A percentile compares a stretch with the other conserved stretches of the same genome.
These are phyloP conservation scores for Fraxinus americana DNA, from an alignment of 257 asterid species.

Conservation along the genomic window DNA sequence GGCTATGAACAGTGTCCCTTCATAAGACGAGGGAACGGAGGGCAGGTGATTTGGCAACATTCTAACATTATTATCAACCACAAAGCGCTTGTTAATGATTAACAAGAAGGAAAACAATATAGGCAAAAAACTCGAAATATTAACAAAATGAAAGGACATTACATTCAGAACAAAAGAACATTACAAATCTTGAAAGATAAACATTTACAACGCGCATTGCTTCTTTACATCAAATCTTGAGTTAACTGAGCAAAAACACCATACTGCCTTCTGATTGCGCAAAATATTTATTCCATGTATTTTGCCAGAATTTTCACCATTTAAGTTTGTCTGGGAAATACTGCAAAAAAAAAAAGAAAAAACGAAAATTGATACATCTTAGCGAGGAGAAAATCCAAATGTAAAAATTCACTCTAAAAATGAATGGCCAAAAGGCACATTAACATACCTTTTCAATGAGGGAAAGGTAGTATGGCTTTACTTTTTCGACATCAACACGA, in stretches of 20 bases:
- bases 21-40: no score
- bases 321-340: constrained; percentile 68
- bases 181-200: background rate
- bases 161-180: background rate
- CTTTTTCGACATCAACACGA: constrained; percentile 34
- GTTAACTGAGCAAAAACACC: background rate
- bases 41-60: no score
- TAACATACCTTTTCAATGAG: constrained; percentile 61
- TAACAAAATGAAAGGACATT: background rate
- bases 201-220: background rate
- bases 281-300: background rate
- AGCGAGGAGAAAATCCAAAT: background rate
- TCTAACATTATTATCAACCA: no score
- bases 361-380: background rate
- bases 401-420: no score
- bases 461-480: constrained; percentile 71
- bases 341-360: constrained; percentile 37
- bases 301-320: constrained; percentile 41
- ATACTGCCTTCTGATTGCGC: background rate
- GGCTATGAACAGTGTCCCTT: no score
- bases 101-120: background rate
- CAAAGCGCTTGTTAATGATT: no score
- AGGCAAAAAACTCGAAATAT: no score
- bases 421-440: no score
- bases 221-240: background rate